phyloP scores from a whole-genome alignment of 805 yeast species.

The Kodamaea laetipori region DNA sequence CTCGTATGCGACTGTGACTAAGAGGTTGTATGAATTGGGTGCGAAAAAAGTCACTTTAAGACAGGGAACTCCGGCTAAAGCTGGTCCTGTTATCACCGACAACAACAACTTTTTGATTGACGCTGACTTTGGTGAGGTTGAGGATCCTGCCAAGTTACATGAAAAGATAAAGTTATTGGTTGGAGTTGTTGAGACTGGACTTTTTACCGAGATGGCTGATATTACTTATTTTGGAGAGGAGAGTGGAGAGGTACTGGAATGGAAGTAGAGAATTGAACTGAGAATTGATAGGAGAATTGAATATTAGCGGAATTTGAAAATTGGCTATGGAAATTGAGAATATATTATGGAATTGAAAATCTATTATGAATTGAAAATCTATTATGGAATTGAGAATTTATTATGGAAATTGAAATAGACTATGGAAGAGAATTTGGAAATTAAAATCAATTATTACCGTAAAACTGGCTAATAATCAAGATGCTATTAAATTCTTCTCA shows the following conservation, averaged over 20 bases:
- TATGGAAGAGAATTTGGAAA: no score
- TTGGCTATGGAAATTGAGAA: no score
- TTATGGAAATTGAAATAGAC: no score
- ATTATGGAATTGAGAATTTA: no score
- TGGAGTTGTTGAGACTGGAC: constrained; percentile 96
- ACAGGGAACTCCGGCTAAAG: constrained; percentile 88
- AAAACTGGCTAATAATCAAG: no score
- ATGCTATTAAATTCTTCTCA: no score
- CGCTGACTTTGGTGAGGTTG: constrained; percentile 84
- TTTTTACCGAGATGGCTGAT: constrained; percentile 72
- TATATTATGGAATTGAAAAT: no score
- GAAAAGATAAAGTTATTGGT: constrained; percentile 67
- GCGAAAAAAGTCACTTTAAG: constrained; percentile 67
- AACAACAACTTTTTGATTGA: constrained; percentile 92
- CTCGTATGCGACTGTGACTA: constrained; percentile 74
- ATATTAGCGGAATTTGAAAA: neutral
- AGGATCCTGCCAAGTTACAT: constrained; percentile 56
- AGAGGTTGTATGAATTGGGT: constrained; percentile 63
- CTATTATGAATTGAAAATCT: no score
- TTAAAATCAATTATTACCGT: no score
- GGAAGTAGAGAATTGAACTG: neutral
- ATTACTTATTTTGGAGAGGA: constrained; percentile 89
- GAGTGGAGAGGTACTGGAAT: constrained; percentile 53
- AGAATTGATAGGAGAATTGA: neutral
- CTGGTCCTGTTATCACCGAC: constrained; percentile 96